Evolutionary conservation across 2,329 filamentous ascomycete genomes (phyloP).

Genomic region (Scedosporium boydii): DNA sequence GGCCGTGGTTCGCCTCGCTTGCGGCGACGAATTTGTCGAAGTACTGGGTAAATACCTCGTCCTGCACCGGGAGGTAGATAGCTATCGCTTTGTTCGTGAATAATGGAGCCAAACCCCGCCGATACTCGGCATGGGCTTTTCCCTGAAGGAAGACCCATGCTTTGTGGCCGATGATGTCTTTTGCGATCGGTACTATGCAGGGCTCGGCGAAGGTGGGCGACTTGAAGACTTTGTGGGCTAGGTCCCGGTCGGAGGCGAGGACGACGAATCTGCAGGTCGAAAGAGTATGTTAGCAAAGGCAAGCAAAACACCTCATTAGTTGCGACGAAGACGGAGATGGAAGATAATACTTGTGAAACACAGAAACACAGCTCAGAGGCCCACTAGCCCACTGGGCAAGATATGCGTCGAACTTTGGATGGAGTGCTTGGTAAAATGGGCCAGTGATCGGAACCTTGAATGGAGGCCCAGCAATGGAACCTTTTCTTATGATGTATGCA

Average conservation of each 20-base stretch:
- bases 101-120: slow-evolving; percentile 63
- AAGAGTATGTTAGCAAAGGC: not conserved
- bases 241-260: slow-evolving; percentile 66
- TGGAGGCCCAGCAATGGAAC: slow-evolving; percentile 50
- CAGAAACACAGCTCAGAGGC: slow-evolving; percentile 70
- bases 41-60: slow-evolving; percentile 63
- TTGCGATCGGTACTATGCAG: slow-evolving; percentile 67
- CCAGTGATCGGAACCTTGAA: slow-evolving; percentile 64
- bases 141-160: slow-evolving; percentile 78
- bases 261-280: slow-evolving; percentile 56
- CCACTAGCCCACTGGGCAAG: slow-evolving; percentile 70
- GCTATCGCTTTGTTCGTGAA: slow-evolving; percentile 66
- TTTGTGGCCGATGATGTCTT: slow-evolving; percentile 60
- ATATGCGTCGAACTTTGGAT: slow-evolving; percentile 65
- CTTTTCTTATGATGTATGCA: slow-evolving; percentile 52
- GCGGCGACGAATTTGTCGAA: slow-evolving; percentile 58
- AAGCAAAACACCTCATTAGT: not conserved
- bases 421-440: slow-evolving; percentile 65
- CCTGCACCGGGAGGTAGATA: slow-evolving; percentile 63
- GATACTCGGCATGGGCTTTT: slow-evolving; percentile 66
- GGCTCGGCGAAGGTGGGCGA: slow-evolving; percentile 66
- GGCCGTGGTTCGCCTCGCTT: slow-evolving; percentile 40
- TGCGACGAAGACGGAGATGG: not conserved
- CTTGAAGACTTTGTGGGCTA: slow-evolving; percentile 76
- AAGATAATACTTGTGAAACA: slow-evolving; percentile 65